Conservation (phyloP, 345 rosid genomes). For the Camelina sativa region DNA sequence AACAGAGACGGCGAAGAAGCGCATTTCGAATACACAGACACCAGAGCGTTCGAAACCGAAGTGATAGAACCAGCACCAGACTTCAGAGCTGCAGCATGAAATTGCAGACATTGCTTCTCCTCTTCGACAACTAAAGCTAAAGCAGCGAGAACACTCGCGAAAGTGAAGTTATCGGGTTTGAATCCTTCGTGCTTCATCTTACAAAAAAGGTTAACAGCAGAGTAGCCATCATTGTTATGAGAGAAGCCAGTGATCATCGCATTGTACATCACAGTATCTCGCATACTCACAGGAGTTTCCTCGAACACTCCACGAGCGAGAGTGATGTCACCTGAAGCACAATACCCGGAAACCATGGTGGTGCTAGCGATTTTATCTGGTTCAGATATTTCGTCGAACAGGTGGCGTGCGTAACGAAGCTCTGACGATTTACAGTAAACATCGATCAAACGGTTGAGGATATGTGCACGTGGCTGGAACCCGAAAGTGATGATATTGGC, state of each 20-base stretch:
- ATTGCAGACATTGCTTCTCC: conserved; percentile 43
- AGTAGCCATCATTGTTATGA: conserved; percentile 37
- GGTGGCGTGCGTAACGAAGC: conserved; percentile 40
- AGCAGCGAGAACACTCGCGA: conserved; percentile 39
- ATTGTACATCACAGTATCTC: conserved; percentile 47
- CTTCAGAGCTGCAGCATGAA: conserved; percentile 45
- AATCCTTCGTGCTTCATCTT: conserved; percentile 40
- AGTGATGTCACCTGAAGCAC: conserved; percentile 27
- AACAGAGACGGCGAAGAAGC: conserved; percentile 31
- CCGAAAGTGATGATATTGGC: conserved; percentile 44
- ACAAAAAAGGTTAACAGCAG: conserved; percentile 37
- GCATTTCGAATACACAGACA: conserved; percentile 43
- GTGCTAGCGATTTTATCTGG: conserved; percentile 49
- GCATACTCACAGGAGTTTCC: conserved; percentile 38
- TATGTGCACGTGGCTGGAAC: conserved; percentile 45
- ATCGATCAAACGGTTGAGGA: conserved; percentile 43
- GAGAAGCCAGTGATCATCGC: conserved; percentile 48
- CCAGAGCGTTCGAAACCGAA: conserved; percentile 43
- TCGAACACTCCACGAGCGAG: conserved; percentile 34
- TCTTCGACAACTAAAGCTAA: conserved; percentile 36
- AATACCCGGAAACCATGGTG: conserved; percentile 48
- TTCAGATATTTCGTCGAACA: conserved; percentile 41
- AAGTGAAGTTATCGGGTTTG: conserved; percentile 47
- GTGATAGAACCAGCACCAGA: conserved; percentile 42
- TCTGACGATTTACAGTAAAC: conserved; percentile 45